These are phyloP conservation scores for Mariannaea sp. DNA, from an alignment of 2,329 filamentous ascomycete species.

Conservation along the genomic window DNA sequence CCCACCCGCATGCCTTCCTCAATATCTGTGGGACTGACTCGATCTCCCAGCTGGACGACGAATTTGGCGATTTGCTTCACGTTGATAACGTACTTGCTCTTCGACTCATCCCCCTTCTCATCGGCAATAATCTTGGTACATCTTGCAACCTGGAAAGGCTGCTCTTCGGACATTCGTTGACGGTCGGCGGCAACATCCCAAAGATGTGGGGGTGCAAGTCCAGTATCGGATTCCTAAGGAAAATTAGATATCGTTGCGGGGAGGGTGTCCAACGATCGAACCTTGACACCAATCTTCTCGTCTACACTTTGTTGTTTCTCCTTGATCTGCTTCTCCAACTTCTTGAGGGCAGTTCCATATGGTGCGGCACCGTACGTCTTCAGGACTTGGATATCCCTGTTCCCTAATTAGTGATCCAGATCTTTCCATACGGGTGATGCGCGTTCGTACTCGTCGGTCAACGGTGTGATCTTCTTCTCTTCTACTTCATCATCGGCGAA, in stretches of 20 bases:
- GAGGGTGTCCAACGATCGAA: constrained; percentile 40
- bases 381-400: constrained; percentile 96
- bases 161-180: constrained; percentile 98
- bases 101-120: constrained; percentile 88
- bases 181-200: constrained; percentile 98
- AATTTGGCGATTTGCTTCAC: constrained; percentile 99
- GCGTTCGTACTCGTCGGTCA: constrained; percentile 90
- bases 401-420: constrained; percentile 32
- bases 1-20: constrained; percentile 99
- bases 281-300: constrained; percentile 94
- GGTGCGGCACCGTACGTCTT: constrained; percentile 98
- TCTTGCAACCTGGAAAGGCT: constrained; percentile 93
- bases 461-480: constrained; percentile 99
- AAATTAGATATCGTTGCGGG: constrained; percentile 26
- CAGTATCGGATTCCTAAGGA: constrained; percentile 92
- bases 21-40: constrained; percentile 97
- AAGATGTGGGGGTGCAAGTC: constrained; percentile 94
- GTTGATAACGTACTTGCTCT: constrained; percentile 99
- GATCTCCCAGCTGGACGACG: constrained; percentile 94
- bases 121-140: constrained; percentile 99
- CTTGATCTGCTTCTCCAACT: constrained; percentile 99
- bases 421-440: background rate
- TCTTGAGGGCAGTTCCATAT: constrained; percentile 91
- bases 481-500: constrained; percentile 96
- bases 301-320: constrained; percentile 98